These are phyloP conservation scores for Calonectria montana DNA, from an alignment of 2,329 filamentous ascomycete species.

Conservation along the genomic window DNA sequence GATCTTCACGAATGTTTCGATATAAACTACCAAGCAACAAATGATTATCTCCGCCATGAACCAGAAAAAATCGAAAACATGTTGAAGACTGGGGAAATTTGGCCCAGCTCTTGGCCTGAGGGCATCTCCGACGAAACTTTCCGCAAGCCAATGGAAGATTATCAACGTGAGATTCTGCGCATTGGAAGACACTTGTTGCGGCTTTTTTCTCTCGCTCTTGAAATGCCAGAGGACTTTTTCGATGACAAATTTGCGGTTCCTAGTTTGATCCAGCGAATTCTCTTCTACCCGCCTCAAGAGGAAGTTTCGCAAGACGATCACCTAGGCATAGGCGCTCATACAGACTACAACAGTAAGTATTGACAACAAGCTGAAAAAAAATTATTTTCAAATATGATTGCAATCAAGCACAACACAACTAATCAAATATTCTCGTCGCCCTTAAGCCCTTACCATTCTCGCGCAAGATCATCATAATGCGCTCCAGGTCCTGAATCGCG, in stretches of 20 bases:
- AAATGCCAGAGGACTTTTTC: constrained; percentile 1
- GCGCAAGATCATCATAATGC: background rate
- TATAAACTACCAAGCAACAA: background rate
- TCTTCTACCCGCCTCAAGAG: background rate
- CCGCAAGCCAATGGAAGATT: background rate
- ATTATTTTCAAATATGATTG: too few species aligned
- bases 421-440: background rate
- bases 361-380: too few species aligned
- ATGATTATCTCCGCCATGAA: background rate
- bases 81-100: background rate
- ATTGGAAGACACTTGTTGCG: background rate
- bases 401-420: background rate
- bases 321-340: background rate
- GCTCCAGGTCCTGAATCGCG: background rate
- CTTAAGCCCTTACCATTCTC: background rate
- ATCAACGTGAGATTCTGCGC: background rate
- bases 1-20: constrained; percentile 4
- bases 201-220: background rate
- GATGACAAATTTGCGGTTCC: background rate
- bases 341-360: background rate
- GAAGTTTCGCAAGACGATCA: background rate
- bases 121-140: background rate
- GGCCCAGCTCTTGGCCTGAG: background rate
- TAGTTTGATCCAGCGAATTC: background rate
- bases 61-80: background rate